These are phyloP conservation scores for Rhizopogon sp. DNA, from an alignment of 768 basidiomycete genomes.

Conservation along the genomic window DNA sequence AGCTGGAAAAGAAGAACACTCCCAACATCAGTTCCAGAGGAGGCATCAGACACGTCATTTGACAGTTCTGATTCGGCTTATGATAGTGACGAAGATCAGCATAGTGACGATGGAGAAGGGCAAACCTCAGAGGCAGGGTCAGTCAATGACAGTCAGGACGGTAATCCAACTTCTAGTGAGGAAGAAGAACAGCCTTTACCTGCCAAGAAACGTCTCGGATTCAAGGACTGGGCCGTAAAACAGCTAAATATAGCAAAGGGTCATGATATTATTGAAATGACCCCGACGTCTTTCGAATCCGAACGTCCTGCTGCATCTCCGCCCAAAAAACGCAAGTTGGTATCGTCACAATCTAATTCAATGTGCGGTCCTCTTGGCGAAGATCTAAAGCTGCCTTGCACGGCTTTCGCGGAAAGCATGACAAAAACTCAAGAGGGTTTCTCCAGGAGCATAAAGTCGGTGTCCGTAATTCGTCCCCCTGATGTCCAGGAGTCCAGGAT, in stretches of 20 bases:
- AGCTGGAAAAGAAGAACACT: constrained; percentile 43
- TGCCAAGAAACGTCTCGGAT: constrained; percentile 45
- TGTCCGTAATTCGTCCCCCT: constrained; percentile 55
- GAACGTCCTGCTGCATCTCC: constrained; percentile 8
- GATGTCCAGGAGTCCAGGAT: constrained; percentile 76
- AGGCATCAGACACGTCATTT: constrained; percentile 56
- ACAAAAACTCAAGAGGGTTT: constrained; percentile 6
- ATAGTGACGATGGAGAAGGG: constrained; percentile 11
- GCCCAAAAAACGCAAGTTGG: constrained; percentile 45
- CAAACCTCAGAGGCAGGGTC: constrained; percentile 10
- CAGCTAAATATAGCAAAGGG: constrained; percentile 57
- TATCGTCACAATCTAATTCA: constrained; percentile 13
- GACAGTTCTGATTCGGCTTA: constrained; percentile 78
- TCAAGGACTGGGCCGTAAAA: constrained; percentile 88
- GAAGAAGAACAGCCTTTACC: constrained; percentile 17
- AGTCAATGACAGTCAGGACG: constrained; percentile 9
- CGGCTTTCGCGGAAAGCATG: constrained; percentile 52
- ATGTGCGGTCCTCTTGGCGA: constrained; percentile 82
- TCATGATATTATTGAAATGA: constrained; percentile 26
- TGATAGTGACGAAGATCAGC: constrained; percentile 36
- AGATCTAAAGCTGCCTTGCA: constrained; percentile 59
- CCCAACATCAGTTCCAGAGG: constrained; percentile 22
- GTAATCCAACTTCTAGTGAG: constrained; percentile 8
- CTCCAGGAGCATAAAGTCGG: constrained; percentile 33
- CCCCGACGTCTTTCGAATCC: constrained; percentile 5